phyloP scores from a whole-genome alignment of 352 stramenopile genomes.

The Phytophthora pini region DNA sequence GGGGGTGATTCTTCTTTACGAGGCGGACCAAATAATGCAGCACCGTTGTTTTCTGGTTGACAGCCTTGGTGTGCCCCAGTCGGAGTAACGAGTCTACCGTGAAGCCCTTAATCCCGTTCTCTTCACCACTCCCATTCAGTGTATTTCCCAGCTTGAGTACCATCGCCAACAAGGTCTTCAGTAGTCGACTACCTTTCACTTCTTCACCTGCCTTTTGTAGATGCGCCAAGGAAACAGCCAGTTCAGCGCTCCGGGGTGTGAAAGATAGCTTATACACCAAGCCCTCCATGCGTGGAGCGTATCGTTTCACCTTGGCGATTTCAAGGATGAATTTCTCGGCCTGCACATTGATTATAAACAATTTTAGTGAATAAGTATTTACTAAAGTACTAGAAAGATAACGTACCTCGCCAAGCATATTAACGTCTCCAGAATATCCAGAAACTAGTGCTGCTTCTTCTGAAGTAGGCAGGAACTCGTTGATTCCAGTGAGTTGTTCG shows the following conservation, averaged over 20 bases:
- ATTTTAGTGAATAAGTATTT: slow-evolving; percentile 1
- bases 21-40: slow-evolving; percentile 98
- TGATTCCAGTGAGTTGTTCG: slow-evolving; percentile 88
- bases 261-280: slow-evolving; percentile 88
- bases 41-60: slow-evolving; percentile 97
- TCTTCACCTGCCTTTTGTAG: slow-evolving; percentile 94
- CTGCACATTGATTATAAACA: slow-evolving; percentile 28
- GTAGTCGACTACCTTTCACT: slow-evolving; percentile 91
- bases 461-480: slow-evolving; percentile 93
- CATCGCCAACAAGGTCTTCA: slow-evolving; percentile 96
- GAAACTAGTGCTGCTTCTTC: slow-evolving; percentile 91
- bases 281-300: slow-evolving; percentile 69
- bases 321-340: slow-evolving; percentile 91
- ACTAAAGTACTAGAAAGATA: background rate
- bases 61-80: slow-evolving; percentile 94
- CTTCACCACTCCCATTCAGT: slow-evolving; percentile 92
- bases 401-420: slow-evolving; percentile 71
- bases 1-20: slow-evolving; percentile 94
- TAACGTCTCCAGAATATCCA: slow-evolving; percentile 76
- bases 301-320: slow-evolving; percentile 84
- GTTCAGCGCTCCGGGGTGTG: slow-evolving; percentile 76
- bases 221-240: slow-evolving; percentile 78
- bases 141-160: slow-evolving; percentile 98
- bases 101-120: slow-evolving; percentile 93
- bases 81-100: slow-evolving; percentile 95